Evolutionary conservation across 257 asterid genomes (phyloP).

Genomic region (Orobanche coerulescens): DNA sequence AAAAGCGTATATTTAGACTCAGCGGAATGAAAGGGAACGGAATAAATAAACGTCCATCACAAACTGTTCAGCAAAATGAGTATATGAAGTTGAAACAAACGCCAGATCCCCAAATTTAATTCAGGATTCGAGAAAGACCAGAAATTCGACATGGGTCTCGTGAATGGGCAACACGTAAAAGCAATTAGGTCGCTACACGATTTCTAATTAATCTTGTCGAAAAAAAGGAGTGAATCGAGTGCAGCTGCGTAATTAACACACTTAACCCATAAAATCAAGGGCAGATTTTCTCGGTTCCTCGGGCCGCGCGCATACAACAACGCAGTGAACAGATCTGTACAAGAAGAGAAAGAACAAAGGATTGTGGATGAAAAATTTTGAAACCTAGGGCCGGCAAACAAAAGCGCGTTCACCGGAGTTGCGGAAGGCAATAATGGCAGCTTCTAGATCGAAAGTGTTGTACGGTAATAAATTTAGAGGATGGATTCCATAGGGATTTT

Average conservation of each 20-base stretch:
- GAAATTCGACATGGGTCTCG: slow-evolving; percentile 1
- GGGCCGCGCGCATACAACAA: neutral
- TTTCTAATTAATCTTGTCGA: slow-evolving; percentile 1
- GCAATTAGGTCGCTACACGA: slow-evolving; percentile 16
- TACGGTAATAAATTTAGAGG: too few species aligned
- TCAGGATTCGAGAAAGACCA: neutral
- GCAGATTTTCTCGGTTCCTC: slow-evolving; percentile 7
- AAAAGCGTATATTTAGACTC: too few species aligned
- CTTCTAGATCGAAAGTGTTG: slow-evolving; percentile 3
- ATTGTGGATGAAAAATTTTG: slow-evolving; percentile 6
- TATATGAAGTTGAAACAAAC: slow-evolving; percentile 9
- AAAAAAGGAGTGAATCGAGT: neutral
- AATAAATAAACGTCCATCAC: neutral
- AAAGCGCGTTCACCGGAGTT: slow-evolving; percentile 15
- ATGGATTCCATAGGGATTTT: too few species aligned
- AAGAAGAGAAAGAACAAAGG: neutral
- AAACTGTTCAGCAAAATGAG: slow-evolving; percentile 21
- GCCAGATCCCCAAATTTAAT: neutral
- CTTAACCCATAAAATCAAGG: slow-evolving; percentile 23
- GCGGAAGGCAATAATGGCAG: slow-evolving; percentile 27
- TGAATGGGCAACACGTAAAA: neutral
- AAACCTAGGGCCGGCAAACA: slow-evolving; percentile 15
- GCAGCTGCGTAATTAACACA: slow-evolving; percentile 1
- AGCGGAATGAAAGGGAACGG: slow-evolving; percentile 14
- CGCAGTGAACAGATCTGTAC: slow-evolving; percentile 18